Conservation (phyloP, 2,329 filamentous ascomycete genomes). For the Colletotrichum cereale region DNA sequence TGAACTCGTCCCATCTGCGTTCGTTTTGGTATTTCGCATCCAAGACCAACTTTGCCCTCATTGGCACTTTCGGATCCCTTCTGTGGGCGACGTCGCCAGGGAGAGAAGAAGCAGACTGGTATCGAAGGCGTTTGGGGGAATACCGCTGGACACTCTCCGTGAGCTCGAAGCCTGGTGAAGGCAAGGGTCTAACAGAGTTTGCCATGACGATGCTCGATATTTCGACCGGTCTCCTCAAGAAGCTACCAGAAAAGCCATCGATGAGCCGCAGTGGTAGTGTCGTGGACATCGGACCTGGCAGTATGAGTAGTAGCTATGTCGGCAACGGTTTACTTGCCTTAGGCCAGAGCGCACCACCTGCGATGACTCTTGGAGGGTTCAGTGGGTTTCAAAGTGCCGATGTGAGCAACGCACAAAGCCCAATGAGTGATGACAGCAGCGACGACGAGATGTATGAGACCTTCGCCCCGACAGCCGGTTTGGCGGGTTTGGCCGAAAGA, state of each 20-base stretch:
- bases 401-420: slow-evolving; percentile 65
- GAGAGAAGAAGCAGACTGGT: slow-evolving; percentile 92
- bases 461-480: slow-evolving; percentile 52
- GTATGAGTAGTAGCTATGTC: slow-evolving; percentile 52
- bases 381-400: slow-evolving; percentile 62
- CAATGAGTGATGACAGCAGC: slow-evolving; percentile 63
- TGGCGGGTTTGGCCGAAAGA: slow-evolving; percentile 47
- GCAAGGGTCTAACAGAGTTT: slow-evolving; percentile 71
- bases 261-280: slow-evolving; percentile 68
- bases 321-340: slow-evolving; percentile 39
- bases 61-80: slow-evolving; percentile 92
- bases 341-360: slow-evolving; percentile 34
- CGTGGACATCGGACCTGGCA: slow-evolving; percentile 57
- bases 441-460: slow-evolving; percentile 69
- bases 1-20: slow-evolving; percentile 87
- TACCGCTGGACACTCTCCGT: slow-evolving; percentile 96
- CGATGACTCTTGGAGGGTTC: slow-evolving; percentile 49
- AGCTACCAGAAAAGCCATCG: slow-evolving; percentile 77
- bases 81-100: slow-evolving; percentile 91
- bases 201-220: slow-evolving; percentile 85
- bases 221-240: slow-evolving; percentile 75
- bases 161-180: slow-evolving; percentile 77
- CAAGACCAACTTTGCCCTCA: slow-evolving; percentile 92
- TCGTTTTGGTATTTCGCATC: slow-evolving; percentile 94
- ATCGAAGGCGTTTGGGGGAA: slow-evolving; percentile 84